Percentiles rank a stretch among this genome's conserved stretches.
Conservation (phyloP, 83 land plant genomes). For the Larix sibirica region DNA sequence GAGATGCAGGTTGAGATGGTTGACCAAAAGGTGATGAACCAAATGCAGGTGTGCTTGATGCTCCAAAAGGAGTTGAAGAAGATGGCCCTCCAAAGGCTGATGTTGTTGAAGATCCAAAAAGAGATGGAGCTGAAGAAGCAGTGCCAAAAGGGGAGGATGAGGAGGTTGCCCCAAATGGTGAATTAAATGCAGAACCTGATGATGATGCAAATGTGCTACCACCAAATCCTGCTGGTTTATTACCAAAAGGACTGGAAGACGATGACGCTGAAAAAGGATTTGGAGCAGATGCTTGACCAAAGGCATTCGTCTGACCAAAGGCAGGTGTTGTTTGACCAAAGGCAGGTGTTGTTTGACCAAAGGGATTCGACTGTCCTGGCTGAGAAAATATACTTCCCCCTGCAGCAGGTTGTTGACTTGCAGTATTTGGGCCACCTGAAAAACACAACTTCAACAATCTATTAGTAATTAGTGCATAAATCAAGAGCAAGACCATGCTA, state of each 20-base stretch:
- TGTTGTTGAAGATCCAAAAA: constrained; percentile 19
- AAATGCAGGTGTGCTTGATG: constrained; percentile 51
- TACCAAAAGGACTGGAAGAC: constrained; percentile 40
- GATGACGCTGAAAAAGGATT: constrained; percentile 48
- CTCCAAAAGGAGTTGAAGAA: constrained; percentile 36
- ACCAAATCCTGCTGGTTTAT: constrained; percentile 44
- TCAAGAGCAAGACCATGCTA: not conserved
- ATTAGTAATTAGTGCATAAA: not conserved
- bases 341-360: constrained; percentile 32
- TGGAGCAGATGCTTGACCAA: constrained; percentile 50
- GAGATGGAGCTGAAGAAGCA: constrained; percentile 33
- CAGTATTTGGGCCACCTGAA: constrained; percentile 68
- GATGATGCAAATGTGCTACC: constrained; percentile 38
- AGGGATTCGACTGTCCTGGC: constrained; percentile 40
- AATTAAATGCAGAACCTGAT: constrained; percentile 38
- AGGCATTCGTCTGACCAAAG: constrained; percentile 34
- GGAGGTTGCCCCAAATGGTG: constrained; percentile 34
- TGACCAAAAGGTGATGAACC: constrained; percentile 51
- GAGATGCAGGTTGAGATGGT: constrained; percentile 17
- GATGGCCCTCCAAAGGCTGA: constrained; percentile 46
- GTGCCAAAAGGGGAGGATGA: constrained; percentile 54
- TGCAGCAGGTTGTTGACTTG: constrained; percentile 43
- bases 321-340: constrained; percentile 36
- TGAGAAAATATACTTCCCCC: constrained; percentile 21
- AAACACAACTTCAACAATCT: not conserved